These are phyloP conservation scores for Aplosporella prunicola DNA, from an alignment of 2,329 filamentous ascomycete genomes.

Conservation along the genomic window DNA sequence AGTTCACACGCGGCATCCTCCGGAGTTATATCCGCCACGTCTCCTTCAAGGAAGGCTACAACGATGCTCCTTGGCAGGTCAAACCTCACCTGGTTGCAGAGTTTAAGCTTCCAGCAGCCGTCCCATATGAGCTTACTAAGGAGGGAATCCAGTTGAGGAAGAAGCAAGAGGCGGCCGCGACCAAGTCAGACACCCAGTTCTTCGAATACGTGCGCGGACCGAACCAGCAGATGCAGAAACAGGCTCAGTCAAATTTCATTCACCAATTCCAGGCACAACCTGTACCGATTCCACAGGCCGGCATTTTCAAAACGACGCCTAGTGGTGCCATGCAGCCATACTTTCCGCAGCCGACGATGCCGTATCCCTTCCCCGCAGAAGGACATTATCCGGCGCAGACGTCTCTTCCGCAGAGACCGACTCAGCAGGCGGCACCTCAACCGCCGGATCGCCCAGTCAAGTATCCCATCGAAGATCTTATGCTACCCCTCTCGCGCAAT, in stretches of 20 bases:
- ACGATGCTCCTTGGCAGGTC: constrained; percentile 92
- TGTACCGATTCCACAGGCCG: constrained; percentile 1
- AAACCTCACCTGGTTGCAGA: constrained; percentile 74
- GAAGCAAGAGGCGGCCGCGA: constrained; percentile 21
- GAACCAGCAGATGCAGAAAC: constrained; percentile 5
- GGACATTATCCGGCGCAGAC: constrained; percentile 7
- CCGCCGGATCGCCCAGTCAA: constrained; percentile 56
- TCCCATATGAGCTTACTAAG: constrained; percentile 47
- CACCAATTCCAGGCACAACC: constrained; percentile 3
- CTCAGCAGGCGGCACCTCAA: constrained; percentile 27
- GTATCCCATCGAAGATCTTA: constrained; percentile 91
- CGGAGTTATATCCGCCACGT: constrained; percentile 93
- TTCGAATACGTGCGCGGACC: constrained; percentile 9
- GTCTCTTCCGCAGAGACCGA: constrained; percentile 2
- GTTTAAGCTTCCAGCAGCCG: constrained; percentile 78
- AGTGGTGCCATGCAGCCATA: constrained; percentile 4
- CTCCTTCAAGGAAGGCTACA: constrained; percentile 85
- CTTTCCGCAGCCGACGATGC: constrained; percentile 5
- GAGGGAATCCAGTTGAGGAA: constrained; percentile 36
- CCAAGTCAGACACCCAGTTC: constrained; percentile 22
- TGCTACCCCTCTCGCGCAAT: constrained; percentile 59
- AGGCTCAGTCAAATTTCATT: constrained; percentile 4
- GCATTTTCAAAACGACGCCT: constrained; percentile 5
- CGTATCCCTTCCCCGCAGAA: neutral
- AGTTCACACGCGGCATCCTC: constrained; percentile 90